Evolutionary conservation across 495 filamentous ascomycete species (phyloP), one percentile per base, ranked within the genome.

Genomic region (Friedmanniomyces simplex): DNA sequence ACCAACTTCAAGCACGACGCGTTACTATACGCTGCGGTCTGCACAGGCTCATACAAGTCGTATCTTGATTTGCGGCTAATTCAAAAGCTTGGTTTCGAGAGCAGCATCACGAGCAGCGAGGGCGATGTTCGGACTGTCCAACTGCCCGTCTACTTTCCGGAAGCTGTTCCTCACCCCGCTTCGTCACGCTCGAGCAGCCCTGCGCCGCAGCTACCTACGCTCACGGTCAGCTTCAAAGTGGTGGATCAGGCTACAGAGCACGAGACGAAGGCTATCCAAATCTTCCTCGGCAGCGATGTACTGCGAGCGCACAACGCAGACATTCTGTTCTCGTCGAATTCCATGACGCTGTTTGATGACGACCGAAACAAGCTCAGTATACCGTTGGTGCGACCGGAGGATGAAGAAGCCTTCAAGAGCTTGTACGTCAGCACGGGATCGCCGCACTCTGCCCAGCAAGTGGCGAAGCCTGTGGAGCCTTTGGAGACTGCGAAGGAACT

Each of bases 301-400:
- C 76, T 98, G 50, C 83, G 91, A 50, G 77, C 87, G 28, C 87
- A 94, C 68, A 91, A 85, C 65, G 91, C 89, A 22, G 94, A 98
- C 68, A 79, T 98, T 26, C 72, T 96, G 12, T 90, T 98, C 66
- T 96, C 93, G 0, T 86, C 90, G 57, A 95, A 95, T 61, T 82
- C 83, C 56, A 78, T 98, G 68, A 85, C 86, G 0, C 76, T 97
- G 45, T 88, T 89, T 60, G 88, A 91, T 64, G 86, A 91, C 65
- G 87, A 91, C 28, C 79, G 86, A 39, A 87, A 87, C 68, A 94
- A 93, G 61, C 72, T 98, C n/a, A 89, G 85, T 20, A 83, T 98
- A 21, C 93, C 91, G 25, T 84, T 98, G 58, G 90, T 94, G 48
- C 82, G 91, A 41, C 94, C 93, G n/a, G 91, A 96, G 68, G 83